These are phyloP conservation scores for Anacardium occidentale DNA, from an alignment of 345 rosid genomes.

Conservation along the genomic window DNA sequence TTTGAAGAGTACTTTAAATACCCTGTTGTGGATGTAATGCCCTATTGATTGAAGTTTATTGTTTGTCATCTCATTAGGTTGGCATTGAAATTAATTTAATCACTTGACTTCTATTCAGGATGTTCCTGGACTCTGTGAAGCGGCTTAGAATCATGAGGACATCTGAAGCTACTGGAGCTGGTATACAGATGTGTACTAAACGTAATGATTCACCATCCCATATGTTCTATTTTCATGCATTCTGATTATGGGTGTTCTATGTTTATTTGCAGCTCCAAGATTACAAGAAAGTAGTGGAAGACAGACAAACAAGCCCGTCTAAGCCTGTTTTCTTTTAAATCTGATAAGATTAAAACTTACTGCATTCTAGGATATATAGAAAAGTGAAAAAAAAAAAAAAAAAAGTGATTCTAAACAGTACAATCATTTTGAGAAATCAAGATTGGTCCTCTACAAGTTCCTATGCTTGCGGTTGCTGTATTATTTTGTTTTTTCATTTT, in stretches of 20 bases:
- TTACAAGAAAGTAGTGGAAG: conserved; percentile 29
- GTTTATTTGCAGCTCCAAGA: conserved; percentile 38
- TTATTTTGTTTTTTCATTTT: conserved; percentile 22
- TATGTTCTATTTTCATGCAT: neutral
- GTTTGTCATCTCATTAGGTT: neutral
- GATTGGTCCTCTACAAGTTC: conserved; percentile 22
- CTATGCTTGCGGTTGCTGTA: conserved; percentile 27
- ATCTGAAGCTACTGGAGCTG: conserved; percentile 75
- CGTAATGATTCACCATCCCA: conserved; percentile 13
- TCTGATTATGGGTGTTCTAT: conserved; percentile 19
- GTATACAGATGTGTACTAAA: conserved; percentile 33
- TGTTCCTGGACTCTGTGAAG: conserved; percentile 74
- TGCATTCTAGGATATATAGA: conserved; percentile 24
- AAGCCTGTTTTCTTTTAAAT: conserved; percentile 10
- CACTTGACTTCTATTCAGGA: conserved; percentile 43
- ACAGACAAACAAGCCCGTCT: conserved; percentile 31
- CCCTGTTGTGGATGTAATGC: neutral
- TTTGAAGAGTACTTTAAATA: neutral
- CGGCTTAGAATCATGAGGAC: conserved; percentile 88
- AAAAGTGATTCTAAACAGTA: conserved; percentile 18
- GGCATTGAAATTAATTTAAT: neutral
- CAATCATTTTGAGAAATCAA: conserved; percentile 27
- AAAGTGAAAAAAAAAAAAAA: conserved; percentile 15
- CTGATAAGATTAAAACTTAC: conserved; percentile 14
- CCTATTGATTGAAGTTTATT: neutral